Evolutionary conservation across 768 basidiomycete species (phyloP).

Genomic region (Tubosaeta brunneosetosa): DNA sequence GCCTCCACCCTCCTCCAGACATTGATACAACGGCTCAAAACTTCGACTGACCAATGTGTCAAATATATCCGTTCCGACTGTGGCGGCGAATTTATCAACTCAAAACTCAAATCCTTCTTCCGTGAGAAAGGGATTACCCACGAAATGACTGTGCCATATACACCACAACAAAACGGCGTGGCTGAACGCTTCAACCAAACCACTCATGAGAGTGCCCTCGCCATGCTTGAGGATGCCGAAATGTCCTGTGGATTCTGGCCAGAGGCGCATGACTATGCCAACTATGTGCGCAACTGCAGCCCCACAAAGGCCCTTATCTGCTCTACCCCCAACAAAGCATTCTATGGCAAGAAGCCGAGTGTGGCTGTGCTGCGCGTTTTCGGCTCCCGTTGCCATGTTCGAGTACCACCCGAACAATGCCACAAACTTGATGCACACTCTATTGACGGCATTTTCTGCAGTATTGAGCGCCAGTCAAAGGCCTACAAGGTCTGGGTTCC

Average conservation of each 20-base stretch:
- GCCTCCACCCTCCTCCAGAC: neutral
- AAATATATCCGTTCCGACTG: neutral
- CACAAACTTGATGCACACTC: slow-evolving; percentile 10
- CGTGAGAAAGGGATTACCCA: neutral
- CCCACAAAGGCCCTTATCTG: slow-evolving; percentile 1
- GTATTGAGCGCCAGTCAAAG: slow-evolving; percentile 1
- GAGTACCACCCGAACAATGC: neutral
- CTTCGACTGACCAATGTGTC: neutral
- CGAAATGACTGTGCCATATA: neutral
- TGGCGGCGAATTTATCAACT: neutral
- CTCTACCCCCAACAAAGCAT: slow-evolving; percentile 19
- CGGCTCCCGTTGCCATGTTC: slow-evolving; percentile 12
- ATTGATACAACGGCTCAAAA: neutral
- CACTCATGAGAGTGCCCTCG: slow-evolving; percentile 17
- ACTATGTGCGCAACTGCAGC: slow-evolving; percentile 1
- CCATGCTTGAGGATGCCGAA: slow-evolving; percentile 19
- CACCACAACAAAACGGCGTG: neutral
- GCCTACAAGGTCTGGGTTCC: slow-evolving; percentile 6
- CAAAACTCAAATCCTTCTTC: neutral
- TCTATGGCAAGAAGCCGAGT: slow-evolving; percentile 20
- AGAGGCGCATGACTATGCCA: slow-evolving; percentile 6
- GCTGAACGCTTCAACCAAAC: slow-evolving; percentile 22
- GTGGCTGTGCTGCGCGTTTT: slow-evolving; percentile 20
- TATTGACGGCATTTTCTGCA: neutral
- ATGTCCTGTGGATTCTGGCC: slow-evolving; percentile 23